Conservation (phyloP, 805 yeast species). For the Ogataea pilisensis region DNA sequence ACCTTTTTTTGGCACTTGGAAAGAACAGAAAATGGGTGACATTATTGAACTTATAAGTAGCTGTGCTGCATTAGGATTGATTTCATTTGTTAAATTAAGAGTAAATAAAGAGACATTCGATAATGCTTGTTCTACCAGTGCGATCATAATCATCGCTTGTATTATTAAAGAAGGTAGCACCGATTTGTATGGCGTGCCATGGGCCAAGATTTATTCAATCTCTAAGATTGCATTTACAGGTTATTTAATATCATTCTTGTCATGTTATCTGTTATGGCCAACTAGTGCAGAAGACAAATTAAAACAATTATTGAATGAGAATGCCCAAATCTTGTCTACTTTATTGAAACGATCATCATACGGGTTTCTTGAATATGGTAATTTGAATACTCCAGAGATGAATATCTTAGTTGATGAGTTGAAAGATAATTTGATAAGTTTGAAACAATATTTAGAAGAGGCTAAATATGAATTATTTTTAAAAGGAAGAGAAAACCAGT, state of each 20-base stretch:
- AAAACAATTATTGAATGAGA: constrained; percentile 44
- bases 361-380: constrained; percentile 47
- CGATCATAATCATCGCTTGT: constrained; percentile 65
- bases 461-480: constrained; percentile 56
- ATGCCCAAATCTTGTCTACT: constrained; percentile 49
- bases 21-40: constrained; percentile 46
- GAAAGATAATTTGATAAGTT: constrained; percentile 35
- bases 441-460: constrained; percentile 48
- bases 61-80: constrained; percentile 55
- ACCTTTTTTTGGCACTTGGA: constrained; percentile 35
- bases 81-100: constrained; percentile 67
- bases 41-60: constrained; percentile 50
- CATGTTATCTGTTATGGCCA: constrained; percentile 67
- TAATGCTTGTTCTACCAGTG: constrained; percentile 76
- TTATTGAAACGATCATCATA: constrained; percentile 43
- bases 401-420: constrained; percentile 34
- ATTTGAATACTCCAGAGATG: constrained; percentile 37
- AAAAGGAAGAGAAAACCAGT: constrained; percentile 54
- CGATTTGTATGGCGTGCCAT: constrained; percentile 54
- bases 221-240: constrained; percentile 59
- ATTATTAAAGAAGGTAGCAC: constrained; percentile 70
- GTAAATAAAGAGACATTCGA: constrained; percentile 67
- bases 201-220: constrained; percentile 48
- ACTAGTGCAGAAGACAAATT: constrained; percentile 47
- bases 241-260: constrained; percentile 49